phyloP scores from a whole-genome alignment of 805 yeast genomes.

The Spathaspora arborariae region DNA sequence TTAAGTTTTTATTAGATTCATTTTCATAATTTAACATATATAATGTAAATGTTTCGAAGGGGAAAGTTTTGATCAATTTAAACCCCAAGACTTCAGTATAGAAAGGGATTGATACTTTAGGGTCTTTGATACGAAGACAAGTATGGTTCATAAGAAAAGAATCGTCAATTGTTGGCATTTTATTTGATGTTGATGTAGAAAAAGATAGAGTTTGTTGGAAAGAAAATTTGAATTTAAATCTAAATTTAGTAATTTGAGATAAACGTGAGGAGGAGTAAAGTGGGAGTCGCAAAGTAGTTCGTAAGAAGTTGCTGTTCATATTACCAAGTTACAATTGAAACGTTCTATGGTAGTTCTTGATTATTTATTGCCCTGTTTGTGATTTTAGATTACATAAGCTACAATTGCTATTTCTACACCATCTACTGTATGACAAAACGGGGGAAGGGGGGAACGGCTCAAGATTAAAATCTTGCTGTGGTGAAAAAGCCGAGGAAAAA shows the following conservation, averaged over 20 bases:
- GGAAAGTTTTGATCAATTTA: constrained; percentile 50
- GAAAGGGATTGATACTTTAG: constrained; percentile 66
- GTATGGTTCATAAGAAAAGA: constrained; percentile 59
- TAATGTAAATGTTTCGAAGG: constrained; percentile 56
- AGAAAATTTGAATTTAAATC: background rate
- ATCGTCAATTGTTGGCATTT: constrained; percentile 29
- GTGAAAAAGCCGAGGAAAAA: too few species aligned
- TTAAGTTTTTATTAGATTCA: constrained; percentile 30
- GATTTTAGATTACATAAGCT: too few species aligned
- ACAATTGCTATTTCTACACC: too few species aligned
- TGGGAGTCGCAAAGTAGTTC: too few species aligned
- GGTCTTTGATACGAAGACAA: constrained; percentile 79
- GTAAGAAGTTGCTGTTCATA: background rate
- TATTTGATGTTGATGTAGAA: background rate
- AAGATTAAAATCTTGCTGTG: too few species aligned
- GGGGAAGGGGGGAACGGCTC: too few species aligned
- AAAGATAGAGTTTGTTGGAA: background rate
- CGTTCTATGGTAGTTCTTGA: too few species aligned
- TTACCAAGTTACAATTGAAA: too few species aligned
- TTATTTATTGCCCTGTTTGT: too few species aligned
- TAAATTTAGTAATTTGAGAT: background rate
- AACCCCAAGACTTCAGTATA: constrained; percentile 75
- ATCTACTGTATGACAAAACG: too few species aligned
- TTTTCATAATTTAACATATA: constrained; percentile 64
- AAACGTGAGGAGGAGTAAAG: background rate